These are phyloP conservation scores for Melastoma malabathricum DNA, from an alignment of 345 rosid genomes.

Conservation along the genomic window DNA sequence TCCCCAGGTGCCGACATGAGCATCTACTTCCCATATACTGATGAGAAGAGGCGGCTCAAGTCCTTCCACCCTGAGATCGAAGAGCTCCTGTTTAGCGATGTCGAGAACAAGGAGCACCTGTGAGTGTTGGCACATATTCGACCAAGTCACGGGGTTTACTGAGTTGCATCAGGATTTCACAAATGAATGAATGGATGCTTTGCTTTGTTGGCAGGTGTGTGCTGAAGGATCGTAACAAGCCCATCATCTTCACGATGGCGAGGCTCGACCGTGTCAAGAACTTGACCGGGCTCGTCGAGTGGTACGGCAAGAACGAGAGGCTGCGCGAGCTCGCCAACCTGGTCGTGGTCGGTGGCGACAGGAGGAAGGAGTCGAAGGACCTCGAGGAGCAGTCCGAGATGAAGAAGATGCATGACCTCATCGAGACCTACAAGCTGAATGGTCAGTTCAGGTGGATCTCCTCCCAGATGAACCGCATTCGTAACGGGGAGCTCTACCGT, in stretches of 20 bases:
- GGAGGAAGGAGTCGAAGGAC: slow-evolving; percentile 8
- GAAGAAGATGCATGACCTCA: slow-evolving; percentile 5
- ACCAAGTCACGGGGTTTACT: not conserved
- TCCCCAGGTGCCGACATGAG: slow-evolving; percentile 32
- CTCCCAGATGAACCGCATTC: slow-evolving; percentile 3
- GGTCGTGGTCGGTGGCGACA: slow-evolving; percentile 6
- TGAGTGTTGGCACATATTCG: slow-evolving; percentile 4
- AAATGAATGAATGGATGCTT: not conserved
- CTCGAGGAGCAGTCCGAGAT: slow-evolving; percentile 5
- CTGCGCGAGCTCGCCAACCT: slow-evolving; percentile 8
- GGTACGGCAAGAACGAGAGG: slow-evolving; percentile 5
- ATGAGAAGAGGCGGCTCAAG: slow-evolving; percentile 18
- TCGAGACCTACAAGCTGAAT: slow-evolving; percentile 4
- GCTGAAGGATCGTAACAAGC: slow-evolving; percentile 4
- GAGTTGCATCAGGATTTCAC: not conserved
- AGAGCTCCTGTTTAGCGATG: slow-evolving; percentile 21
- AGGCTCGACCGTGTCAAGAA: slow-evolving; percentile 9
- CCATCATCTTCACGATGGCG: slow-evolving; percentile 5
- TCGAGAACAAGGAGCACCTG: slow-evolving; percentile 26
- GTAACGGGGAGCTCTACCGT: slow-evolving; percentile 9
- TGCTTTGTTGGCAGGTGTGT: slow-evolving; percentile 2
- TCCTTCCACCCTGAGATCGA: slow-evolving; percentile 23
- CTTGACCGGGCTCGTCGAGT: slow-evolving; percentile 4
- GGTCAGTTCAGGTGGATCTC: slow-evolving; percentile 8
- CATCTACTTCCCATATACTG: slow-evolving; percentile 26